Evolutionary conservation across 306 rosid genomes (phyloP).

Genomic region (Medicago ruthenica): DNA sequence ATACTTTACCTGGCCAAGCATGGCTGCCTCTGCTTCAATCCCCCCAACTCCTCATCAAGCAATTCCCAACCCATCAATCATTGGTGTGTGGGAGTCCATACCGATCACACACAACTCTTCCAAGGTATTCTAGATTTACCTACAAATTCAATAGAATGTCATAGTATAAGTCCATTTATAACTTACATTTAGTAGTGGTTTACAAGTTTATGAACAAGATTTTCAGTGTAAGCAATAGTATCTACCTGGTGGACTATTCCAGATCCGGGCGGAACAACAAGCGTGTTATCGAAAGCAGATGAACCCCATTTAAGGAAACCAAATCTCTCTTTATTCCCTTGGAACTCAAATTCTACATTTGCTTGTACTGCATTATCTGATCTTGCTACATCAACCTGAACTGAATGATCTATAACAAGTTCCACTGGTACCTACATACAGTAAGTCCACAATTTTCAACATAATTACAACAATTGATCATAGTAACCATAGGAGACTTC

Average conservation of each 20-base stretch:
- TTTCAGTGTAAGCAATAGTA: not conserved
- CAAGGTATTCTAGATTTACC: constrained; percentile 79
- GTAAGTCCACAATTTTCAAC: not conserved
- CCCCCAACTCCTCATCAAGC: not conserved
- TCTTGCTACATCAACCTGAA: not conserved
- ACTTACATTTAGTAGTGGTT: not conserved
- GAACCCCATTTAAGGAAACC: not conserved
- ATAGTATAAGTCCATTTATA: constrained; percentile 4
- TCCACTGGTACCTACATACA: not conserved
- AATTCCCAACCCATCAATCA: not conserved
- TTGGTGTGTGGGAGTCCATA: not conserved
- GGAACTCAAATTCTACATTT: not conserved
- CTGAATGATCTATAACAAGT: not conserved
- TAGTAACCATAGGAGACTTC: too few species aligned
- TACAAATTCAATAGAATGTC: constrained; percentile 37
- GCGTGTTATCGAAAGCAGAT: not conserved
- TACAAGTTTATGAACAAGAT: not conserved
- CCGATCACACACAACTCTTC: constrained; percentile 52
- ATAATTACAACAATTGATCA: too few species aligned
- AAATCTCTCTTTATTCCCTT: not conserved
- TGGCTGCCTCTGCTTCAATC: not conserved
- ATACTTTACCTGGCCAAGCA: not conserved
- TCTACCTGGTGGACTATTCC: constrained; percentile 37
- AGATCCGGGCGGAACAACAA: not conserved
- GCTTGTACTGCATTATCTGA: not conserved